Evolutionary conservation across 345 rosid species (phyloP).

Genomic region (Acer negundo): DNA sequence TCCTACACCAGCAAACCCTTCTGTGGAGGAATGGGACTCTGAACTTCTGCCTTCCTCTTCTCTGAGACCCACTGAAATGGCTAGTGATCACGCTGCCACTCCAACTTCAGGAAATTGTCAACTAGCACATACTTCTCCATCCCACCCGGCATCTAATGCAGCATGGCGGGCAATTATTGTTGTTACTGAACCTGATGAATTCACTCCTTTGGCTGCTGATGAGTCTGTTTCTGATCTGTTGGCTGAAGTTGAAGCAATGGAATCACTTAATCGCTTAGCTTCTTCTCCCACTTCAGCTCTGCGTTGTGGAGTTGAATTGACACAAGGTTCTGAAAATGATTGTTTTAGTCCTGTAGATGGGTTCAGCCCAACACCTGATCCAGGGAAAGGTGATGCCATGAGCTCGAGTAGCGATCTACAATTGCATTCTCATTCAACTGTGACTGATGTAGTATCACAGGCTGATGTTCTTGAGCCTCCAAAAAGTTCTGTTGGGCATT

Average conservation of each 20-base stretch:
- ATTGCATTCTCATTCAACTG: conserved; percentile 47
- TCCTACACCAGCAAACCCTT: conserved; percentile 36
- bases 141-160: conserved; percentile 43
- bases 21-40: conserved; percentile 55
- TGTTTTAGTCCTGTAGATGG: conserved; percentile 77
- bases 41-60: conserved; percentile 45
- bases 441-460: conserved; percentile 33
- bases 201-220: conserved; percentile 58
- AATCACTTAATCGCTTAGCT: conserved; percentile 68
- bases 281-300: conserved; percentile 79
- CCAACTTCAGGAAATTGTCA: conserved; percentile 65
- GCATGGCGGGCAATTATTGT: conserved; percentile 74
- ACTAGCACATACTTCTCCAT: conserved; percentile 38
- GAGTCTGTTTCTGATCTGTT: conserved; percentile 97
- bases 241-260: conserved; percentile 99
- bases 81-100: conserved; percentile 55
- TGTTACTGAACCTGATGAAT: conserved; percentile 65
- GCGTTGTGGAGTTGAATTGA: conserved; percentile 46
- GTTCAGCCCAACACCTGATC: conserved; percentile 60
- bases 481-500: conserved; percentile 46
- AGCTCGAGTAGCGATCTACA: conserved; percentile 71
- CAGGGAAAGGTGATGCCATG: conserved; percentile 68
- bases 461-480: conserved; percentile 32
- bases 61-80: conserved; percentile 47
- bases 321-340: conserved; percentile 65